Evolutionary conservation across 2,329 filamentous ascomycete species (phyloP).

Genomic region (Phaeophleospora eucalypticola): DNA sequence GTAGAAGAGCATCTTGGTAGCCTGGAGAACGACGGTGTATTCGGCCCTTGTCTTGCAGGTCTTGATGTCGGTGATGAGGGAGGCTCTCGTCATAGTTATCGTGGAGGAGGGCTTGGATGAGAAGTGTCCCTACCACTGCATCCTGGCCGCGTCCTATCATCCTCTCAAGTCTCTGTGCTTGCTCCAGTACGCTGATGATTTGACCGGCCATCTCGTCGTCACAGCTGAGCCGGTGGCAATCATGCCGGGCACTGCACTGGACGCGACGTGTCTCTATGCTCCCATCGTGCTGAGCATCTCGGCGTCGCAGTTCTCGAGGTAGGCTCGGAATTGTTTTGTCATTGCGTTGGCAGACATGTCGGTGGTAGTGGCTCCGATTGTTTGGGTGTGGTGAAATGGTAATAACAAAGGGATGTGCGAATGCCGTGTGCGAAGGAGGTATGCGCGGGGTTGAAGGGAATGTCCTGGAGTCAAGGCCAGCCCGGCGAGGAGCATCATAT

Average conservation of each 20-base stretch:
- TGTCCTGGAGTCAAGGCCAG: slow-evolving; percentile 8
- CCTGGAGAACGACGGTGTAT: no score
- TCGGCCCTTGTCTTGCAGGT: no score
- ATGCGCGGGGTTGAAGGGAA: slow-evolving; percentile 17
- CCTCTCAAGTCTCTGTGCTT: slow-evolving; percentile 7
- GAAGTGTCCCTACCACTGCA: no score
- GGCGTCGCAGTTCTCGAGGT: slow-evolving; percentile 12
- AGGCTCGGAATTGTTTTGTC: slow-evolving; percentile 15
- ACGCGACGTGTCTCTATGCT: slow-evolving; percentile 6
- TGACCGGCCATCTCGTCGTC: slow-evolving; percentile 9
- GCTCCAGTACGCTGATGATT: slow-evolving; percentile 14
- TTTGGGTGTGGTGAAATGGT: slow-evolving; percentile 23
- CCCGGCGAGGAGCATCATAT: neutral
- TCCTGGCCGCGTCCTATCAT: no score
- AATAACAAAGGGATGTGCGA: slow-evolving; percentile 28
- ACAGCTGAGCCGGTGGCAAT: slow-evolving; percentile 7
- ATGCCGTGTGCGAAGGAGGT: slow-evolving; percentile 22
- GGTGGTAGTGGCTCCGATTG: slow-evolving; percentile 22
- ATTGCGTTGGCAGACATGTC: slow-evolving; percentile 21
- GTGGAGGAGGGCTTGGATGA: no score
- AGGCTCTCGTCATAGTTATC: no score
- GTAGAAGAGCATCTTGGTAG: no score
- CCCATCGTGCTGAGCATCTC: neutral
- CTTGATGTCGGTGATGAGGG: no score
- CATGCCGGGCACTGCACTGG: slow-evolving; percentile 17